Evolutionary conservation across 2,329 filamentous ascomycete species (phyloP), one percentile per base, ranked within the genome.

Genomic region (Periglandula ipomoeae): DNA sequence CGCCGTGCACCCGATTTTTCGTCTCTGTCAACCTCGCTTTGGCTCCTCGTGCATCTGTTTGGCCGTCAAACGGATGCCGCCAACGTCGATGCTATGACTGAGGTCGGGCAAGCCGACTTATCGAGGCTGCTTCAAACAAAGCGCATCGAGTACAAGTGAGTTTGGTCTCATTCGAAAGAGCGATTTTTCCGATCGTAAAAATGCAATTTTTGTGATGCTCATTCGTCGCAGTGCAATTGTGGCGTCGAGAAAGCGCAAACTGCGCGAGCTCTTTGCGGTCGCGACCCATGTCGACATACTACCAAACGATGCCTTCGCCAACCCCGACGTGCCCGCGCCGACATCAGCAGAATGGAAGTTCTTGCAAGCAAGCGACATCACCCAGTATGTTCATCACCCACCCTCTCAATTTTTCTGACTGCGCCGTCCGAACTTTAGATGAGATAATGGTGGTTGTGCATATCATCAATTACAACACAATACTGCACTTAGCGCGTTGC

Each of bases 191-290:
- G 71, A 74, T 73, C 58, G 61, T 58, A 65, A 67, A 57, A 65
- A 70, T 77, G 56, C 63, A 48, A 58, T 60, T 68, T 71, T 70
- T 46, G 61, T 52, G 50, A 50, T 74, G 61, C 67, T 80, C 54
- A 79, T 63, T 37, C 22, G 53, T 53, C 57, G 51, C 64, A 85
- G 82, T 71, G 75, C 78, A 78, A 83, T 85, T 78, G 80, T 86
- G 75, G 78, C 77, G 70, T 88, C 86, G 76, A 85, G 87, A 70
- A 93, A 94, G 80, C 84, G 88, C 69, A 94, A 94, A 76, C 78
- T 95, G 66, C 84, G 85, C 67, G 86, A 93, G 73, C 79, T 95
- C 61, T 95, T 86, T 74, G 77, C 79, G 59, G 80, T 87, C 76
- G 84, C 87, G 74, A 85, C 85, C 67, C 81, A 83, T 67, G 70